Conservation (phyloP, 176 grass and related monocot species). For the Metroxylon sagu region DNA sequence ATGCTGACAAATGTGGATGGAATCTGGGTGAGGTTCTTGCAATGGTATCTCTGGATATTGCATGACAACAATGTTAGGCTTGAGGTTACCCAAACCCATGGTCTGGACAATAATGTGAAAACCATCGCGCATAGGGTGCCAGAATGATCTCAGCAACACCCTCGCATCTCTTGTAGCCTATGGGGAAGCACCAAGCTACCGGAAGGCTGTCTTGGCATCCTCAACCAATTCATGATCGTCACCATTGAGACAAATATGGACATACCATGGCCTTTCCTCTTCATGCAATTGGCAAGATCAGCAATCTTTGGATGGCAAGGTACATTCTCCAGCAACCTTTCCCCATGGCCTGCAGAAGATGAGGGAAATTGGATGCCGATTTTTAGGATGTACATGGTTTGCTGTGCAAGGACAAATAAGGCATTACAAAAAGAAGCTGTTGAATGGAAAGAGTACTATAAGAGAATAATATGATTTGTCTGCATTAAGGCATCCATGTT, state of each 20-base stretch:
- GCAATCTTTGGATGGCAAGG: slow-evolving; percentile 97
- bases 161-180: slow-evolving; percentile 88
- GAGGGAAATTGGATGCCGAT: slow-evolving; percentile 96
- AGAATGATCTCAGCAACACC: slow-evolving; percentile 92
- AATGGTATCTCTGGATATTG: slow-evolving; percentile 87
- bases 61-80: slow-evolving; percentile 96
- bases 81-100: slow-evolving; percentile 94
- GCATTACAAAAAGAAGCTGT: too few species aligned
- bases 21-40: slow-evolving; percentile 84
- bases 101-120: slow-evolving; percentile 87
- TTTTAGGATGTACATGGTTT: slow-evolving; percentile 97
- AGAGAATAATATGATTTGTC: too few species aligned
- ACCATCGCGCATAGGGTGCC: slow-evolving; percentile 81
- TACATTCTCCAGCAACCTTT: slow-evolving; percentile 83
- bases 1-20: slow-evolving; percentile 93
- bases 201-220: slow-evolving; percentile 74
- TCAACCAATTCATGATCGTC: slow-evolving; percentile 86
- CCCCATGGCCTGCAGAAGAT: slow-evolving; percentile 99
- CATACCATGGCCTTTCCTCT: slow-evolving; percentile 97
- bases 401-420: slow-evolving; percentile 29
- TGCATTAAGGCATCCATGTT: too few species aligned
- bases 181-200: slow-evolving; percentile 68
- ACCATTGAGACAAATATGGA: slow-evolving; percentile 93
- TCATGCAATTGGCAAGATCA: slow-evolving; percentile 97
- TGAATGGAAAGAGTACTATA: too few species aligned